These are phyloP conservation scores for Alternaria tenuissima DNA, from an alignment of 2,329 filamentous ascomycete genomes.

Conservation along the genomic window DNA sequence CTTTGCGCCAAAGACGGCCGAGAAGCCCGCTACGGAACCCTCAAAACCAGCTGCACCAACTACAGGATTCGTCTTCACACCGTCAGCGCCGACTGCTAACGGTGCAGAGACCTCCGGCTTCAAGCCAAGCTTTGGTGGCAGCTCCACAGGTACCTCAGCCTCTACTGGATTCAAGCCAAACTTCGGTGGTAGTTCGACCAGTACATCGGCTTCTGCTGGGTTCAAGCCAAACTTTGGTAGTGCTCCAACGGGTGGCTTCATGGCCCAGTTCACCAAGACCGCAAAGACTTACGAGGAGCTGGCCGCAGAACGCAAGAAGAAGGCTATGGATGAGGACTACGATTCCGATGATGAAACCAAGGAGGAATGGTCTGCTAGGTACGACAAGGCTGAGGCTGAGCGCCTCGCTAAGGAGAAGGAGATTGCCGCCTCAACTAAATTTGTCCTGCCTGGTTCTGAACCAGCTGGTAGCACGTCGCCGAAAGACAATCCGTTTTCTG, in stretches of 20 bases:
- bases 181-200: conserved; percentile 21
- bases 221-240: conserved; percentile 25
- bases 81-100: conserved; percentile 19
- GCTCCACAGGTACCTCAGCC: conserved; percentile 3
- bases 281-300: conserved; percentile 45
- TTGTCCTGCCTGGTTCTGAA: conserved; percentile 23
- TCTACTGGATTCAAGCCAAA: conserved; percentile 24
- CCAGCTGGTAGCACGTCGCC: conserved; percentile 15
- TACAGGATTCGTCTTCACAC: conserved; percentile 27
- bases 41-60: conserved; percentile 17
- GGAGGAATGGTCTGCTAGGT: conserved; percentile 44
- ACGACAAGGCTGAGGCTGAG: conserved; percentile 41
- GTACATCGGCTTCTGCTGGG: not conserved
- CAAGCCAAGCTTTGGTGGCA: conserved; percentile 23
- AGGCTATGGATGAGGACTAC: conserved; percentile 46
- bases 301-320: conserved; percentile 45
- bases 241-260: conserved; percentile 26
- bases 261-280: conserved; percentile 40
- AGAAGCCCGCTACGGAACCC: conserved; percentile 15
- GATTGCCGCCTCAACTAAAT: conserved; percentile 29
- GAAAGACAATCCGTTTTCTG: conserved; percentile 25
- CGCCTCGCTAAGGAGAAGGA: conserved; percentile 40
- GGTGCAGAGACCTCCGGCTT: conserved; percentile 16
- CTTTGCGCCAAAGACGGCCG: conserved; percentile 19
- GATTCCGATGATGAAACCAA: conserved; percentile 49